Evolutionary conservation across 225 moss, liverwort and hornwort genomes (phyloP), one percentile per base, ranked within the genome.

Genomic region (Asterella californica): DNA sequence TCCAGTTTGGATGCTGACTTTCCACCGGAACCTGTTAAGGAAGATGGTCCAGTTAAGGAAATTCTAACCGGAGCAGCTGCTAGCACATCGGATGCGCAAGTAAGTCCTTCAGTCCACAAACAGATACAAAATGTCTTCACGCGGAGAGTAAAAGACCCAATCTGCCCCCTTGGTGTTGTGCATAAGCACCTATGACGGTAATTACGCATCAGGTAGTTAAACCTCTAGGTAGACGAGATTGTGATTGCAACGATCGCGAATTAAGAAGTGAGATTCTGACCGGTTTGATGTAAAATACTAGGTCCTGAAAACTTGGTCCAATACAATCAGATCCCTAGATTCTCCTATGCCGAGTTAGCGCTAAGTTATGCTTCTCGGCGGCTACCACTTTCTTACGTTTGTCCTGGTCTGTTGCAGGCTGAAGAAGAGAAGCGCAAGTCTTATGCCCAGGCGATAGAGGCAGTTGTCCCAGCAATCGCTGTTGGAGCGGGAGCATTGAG

Each of bases 401-500:
- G 12, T 64, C 21, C 15, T 47, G 34, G 79, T 78, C 8, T 46
- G 34, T 50, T 36, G 11, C 87, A 91, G 94, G 72, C 74, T 77
- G 86, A 87, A 83, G 89, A 88, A 64, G 90, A 85, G 52, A 90
- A 82, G 81, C 82, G 78, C 50, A 81, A 83, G 76, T 89, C 90
- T 6, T 87, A 89, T 74, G 81, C 83, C 27, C 73, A 83, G 81
- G 87, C 90, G 33, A 79, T 94, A 61, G 81, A 90, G 88, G 85
- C 90, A 80, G 88, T 90, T 46, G 82, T 93, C 66, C 97, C 97
- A 76, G 94, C 92, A 80, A 74, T 93, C 53, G 90, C 92, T 67
- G 90, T 99, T 79, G 97, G 97, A 81, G 97, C 90, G 36, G 97
- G 97, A 83, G 93, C 93, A 75, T 69, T 90, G 47, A 91, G 91